phyloP scores from a whole-genome alignment of 768 basidiomycete species.

The Lactifluus subvellereus region DNA sequence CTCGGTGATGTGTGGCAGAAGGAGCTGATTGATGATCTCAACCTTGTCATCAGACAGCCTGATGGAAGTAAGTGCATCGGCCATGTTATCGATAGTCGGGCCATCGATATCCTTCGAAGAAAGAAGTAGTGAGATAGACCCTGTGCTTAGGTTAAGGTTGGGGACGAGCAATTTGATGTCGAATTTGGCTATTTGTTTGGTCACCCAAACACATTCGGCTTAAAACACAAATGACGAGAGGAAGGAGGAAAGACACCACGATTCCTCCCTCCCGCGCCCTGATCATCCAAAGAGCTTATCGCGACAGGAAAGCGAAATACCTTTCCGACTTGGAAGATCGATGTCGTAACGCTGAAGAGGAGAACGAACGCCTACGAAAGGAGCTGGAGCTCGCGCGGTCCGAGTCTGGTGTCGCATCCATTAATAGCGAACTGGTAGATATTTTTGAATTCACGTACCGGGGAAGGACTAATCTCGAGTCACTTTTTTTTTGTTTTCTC shows the following conservation, averaged over 20 bases:
- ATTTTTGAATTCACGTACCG: neutral
- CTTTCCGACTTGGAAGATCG: constrained; percentile 19
- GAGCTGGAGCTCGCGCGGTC: constrained; percentile 19
- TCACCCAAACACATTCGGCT: neutral
- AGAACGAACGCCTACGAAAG: constrained; percentile 16
- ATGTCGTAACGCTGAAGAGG: constrained; percentile 21
- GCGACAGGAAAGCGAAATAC: constrained; percentile 21
- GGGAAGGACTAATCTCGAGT: neutral
- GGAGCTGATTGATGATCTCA: constrained; percentile 87
- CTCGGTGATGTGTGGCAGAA: constrained; percentile 69
- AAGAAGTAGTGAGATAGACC: neutral
- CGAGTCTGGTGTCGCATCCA: neutral
- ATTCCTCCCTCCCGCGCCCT: constrained; percentile 19
- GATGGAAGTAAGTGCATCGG: constrained; percentile 35
- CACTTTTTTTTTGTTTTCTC: neutral
- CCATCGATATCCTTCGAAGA: neutral
- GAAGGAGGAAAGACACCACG: constrained; percentile 21
- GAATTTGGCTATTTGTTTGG: constrained; percentile 16
- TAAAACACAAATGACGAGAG: constrained; percentile 16
- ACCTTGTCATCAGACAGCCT: constrained; percentile 45
- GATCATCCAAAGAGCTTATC: constrained; percentile 20
- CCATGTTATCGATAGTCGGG: constrained; percentile 15
- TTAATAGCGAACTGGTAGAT: constrained; percentile 16
- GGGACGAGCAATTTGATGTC: neutral
- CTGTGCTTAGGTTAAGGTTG: constrained; percentile 9